Base-by-base conservation (phyloP, 225 moss, liverwort and hornwort genomes). In the Pseudisothecium myosuroides region DNA sequence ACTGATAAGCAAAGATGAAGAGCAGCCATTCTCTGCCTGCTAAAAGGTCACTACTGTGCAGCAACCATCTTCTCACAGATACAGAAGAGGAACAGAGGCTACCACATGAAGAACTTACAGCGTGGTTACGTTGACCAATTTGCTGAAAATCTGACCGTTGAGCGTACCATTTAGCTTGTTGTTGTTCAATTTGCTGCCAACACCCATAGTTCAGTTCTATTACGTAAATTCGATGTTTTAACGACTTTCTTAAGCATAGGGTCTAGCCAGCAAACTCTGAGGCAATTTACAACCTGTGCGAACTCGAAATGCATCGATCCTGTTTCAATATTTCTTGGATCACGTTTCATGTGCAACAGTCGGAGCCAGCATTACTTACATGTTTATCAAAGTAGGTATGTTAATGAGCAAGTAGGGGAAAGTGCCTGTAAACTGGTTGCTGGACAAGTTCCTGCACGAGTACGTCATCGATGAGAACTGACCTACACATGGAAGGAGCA, bases 391-490 rank as follows among this genome's bases (percentile, higher is more conserved):
- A 86, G 92, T 68, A 77, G 92, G 90, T 76, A 93, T 61, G 69
- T 90, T 87, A 37, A 89, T 68, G 60, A 94, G 94, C 88, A 93
- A 86, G 62, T 94, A 93, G 27, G 94, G 94, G 47, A 94, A 86
- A 81, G 45, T 84, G 94, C 94, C 93, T 83, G 88, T 94, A 62
- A 94, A 89, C 84, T 89, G 93, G 84, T 94, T 94, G 81, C 87
- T 83, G 58, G 90, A 82, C 92, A 94, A 83, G 81, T 89, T 83
- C 85, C 94, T 93, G 91, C 91, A 94, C 66, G 64, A 85, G 75
- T 32, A 83, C 41, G 56, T 65, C 82, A 87, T n/a, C 69, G 55
- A 87, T 91, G 66, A 92, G 89, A 83, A 84, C 52, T 71, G 81
- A 76, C 47, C 45, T 88, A 81, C 86, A 84, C 86, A 69, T 27